Percentiles rank a stretch among this genome's conserved stretches.
Conservation (phyloP, 2,329 filamentous ascomycete species). For the Corynespora cassiicola region DNA sequence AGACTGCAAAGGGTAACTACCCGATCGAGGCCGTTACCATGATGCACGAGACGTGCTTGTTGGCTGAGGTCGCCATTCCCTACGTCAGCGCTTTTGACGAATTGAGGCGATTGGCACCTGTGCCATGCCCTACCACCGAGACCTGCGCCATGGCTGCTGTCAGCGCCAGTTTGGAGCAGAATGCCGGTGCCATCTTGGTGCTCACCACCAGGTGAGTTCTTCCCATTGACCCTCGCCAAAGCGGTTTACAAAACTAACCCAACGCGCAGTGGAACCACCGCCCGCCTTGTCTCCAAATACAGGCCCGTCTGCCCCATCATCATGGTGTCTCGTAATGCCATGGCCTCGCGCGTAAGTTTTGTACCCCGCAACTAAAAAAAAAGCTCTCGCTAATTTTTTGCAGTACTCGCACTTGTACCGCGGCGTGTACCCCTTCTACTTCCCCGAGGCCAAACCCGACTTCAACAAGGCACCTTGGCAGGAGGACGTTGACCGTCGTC, state of each 20-base stretch:
- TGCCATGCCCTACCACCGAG: slow-evolving; percentile 87
- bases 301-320: slow-evolving; percentile 98
- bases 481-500: slow-evolving; percentile 95
- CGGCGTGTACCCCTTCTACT: slow-evolving; percentile 97
- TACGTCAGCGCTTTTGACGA: slow-evolving; percentile 98
- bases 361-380: background rate
- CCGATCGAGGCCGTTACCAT: slow-evolving; percentile 89
- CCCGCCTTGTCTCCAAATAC: slow-evolving; percentile 96
- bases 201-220: slow-evolving; percentile 79
- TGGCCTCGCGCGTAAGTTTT: slow-evolving; percentile 71
- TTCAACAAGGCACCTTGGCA: slow-evolving; percentile 95
- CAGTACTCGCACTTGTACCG: slow-evolving; percentile 92
- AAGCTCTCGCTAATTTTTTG: slow-evolving; percentile 19
- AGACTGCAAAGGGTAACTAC: slow-evolving; percentile 98
- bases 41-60: slow-evolving; percentile 98
- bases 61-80: slow-evolving; percentile 96
- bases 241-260: slow-evolving; percentile 28
- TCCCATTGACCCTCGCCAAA: too few relatives aligned
- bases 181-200: slow-evolving; percentile 94
- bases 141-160: slow-evolving; percentile 97
- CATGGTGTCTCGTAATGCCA: slow-evolving; percentile 92
- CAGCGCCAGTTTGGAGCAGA: slow-evolving; percentile 92
- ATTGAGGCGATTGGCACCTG: slow-evolving; percentile 80
- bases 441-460: slow-evolving; percentile 92
- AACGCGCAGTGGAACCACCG: slow-evolving; percentile 78